phyloP scores from a whole-genome alignment of 164 flowering plant species.

The Nymphaea thermarum region DNA sequence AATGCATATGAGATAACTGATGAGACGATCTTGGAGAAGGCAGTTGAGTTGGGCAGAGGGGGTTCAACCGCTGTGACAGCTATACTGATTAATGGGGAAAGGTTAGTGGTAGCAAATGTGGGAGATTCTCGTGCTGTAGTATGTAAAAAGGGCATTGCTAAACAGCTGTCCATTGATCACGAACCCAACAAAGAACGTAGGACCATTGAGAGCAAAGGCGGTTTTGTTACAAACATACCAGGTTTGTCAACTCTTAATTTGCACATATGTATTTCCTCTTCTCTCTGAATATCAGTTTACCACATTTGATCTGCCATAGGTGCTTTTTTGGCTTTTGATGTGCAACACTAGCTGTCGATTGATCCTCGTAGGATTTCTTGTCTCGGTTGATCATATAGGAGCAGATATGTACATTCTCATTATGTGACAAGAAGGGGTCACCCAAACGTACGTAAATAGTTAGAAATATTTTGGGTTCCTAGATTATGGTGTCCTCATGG shows the following conservation, averaged over 20 bases:
- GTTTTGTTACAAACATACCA: slow-evolving; percentile 77
- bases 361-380: too few species aligned
- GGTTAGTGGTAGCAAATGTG: slow-evolving; percentile 75
- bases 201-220: slow-evolving; percentile 67
- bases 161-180: slow-evolving; percentile 84
- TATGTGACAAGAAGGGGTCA: too few species aligned
- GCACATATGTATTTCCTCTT: background rate
- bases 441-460: too few species aligned
- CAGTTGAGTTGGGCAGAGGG: slow-evolving; percentile 65
- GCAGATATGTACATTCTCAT: too few species aligned
- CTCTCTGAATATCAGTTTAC: background rate
- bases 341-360: too few species aligned
- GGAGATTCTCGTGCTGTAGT: slow-evolving; percentile 91
- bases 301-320: background rate
- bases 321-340: too few species aligned
- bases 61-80: slow-evolving; percentile 99
- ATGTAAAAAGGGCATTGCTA: slow-evolving; percentile 59
- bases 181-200: slow-evolving; percentile 62
- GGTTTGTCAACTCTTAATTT: slow-evolving; percentile 20
- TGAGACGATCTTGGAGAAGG: slow-evolving; percentile 51
- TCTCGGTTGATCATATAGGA: too few species aligned
- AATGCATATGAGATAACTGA: slow-evolving; percentile 64
- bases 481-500: too few species aligned
- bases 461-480: too few species aligned
- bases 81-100: slow-evolving; percentile 65